Evolutionary conservation across 2,329 filamentous ascomycete genomes (phyloP).

Genomic region (Fusarium sacchari): DNA sequence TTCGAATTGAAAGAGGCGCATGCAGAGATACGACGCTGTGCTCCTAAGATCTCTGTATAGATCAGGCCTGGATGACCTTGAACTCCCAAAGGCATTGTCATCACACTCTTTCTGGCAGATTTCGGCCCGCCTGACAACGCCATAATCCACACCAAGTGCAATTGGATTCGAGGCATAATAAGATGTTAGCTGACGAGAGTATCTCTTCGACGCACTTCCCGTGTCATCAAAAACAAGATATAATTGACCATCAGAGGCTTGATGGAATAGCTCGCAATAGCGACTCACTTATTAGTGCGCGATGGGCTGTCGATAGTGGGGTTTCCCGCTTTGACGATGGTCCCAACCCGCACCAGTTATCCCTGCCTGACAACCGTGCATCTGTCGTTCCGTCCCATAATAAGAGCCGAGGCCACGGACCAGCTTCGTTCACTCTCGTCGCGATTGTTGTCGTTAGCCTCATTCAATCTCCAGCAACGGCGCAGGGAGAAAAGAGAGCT

Average conservation of each 20-base stretch:
- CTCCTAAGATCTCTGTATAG: slow-evolving; percentile 15
- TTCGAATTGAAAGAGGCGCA: slow-evolving; percentile 8
- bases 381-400: slow-evolving; percentile 39
- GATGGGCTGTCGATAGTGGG: slow-evolving; percentile 31
- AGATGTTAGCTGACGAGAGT: background rate
- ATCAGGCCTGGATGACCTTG: background rate
- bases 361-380: slow-evolving; percentile 39
- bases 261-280: slow-evolving; percentile 13
- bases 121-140: background rate
- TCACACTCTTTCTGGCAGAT: background rate
- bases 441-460: slow-evolving; percentile 1
- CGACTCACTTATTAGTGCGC: slow-evolving; percentile 17
- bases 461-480: background rate
- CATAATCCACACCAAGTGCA: background rate
- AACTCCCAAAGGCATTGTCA: background rate
- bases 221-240: background rate
- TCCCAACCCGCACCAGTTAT: slow-evolving; percentile 38
- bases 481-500: slow-evolving; percentile 6
- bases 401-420: slow-evolving; percentile 43
- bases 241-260: background rate
- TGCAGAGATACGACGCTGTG: slow-evolving; percentile 5
- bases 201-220: background rate
- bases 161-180: background rate
- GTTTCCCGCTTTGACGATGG: slow-evolving; percentile 29
- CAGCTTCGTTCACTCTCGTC: slow-evolving; percentile 41